Evolutionary conservation across 331 rosid species (phyloP).

Genomic region (Prunus yedoensis): DNA sequence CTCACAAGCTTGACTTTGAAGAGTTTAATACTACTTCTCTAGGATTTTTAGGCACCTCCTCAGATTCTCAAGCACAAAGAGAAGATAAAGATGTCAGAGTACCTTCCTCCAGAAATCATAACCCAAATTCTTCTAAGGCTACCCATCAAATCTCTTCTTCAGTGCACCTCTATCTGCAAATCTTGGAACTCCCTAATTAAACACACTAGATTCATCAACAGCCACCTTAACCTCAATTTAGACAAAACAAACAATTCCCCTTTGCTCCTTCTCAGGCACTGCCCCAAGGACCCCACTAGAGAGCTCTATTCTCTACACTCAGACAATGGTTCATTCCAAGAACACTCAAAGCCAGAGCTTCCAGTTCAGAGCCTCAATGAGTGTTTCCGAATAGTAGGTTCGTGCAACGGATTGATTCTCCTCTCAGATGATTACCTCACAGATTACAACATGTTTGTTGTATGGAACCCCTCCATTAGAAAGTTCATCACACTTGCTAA

Average conservation of each 20-base stretch:
- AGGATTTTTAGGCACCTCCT: neutral
- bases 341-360: constrained; percentile 9
- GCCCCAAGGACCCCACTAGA: constrained; percentile 1
- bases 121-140: constrained; percentile 6
- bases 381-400: constrained; percentile 10
- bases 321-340: neutral
- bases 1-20: too few species aligned
- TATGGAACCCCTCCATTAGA: constrained; percentile 9
- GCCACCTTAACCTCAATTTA: constrained; percentile 1
- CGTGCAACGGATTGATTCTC: constrained; percentile 12
- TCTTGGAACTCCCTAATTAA: constrained; percentile 19
- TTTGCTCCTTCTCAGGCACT: constrained; percentile 18
- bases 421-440: constrained; percentile 7
- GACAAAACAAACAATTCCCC: neutral
- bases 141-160: constrained; percentile 14
- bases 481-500: constrained; percentile 1
- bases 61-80: neutral
- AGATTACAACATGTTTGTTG: neutral
- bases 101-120: constrained; percentile 14
- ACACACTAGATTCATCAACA: neutral
- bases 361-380: constrained; percentile 12
- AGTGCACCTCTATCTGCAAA: constrained; percentile 3
- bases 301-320: constrained; percentile 16
- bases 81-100: neutral
- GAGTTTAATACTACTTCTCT: too few species aligned